phyloP scores from a whole-genome alignment of 108 stramenopile species.

The Aurantiochytrium sp. region DNA sequence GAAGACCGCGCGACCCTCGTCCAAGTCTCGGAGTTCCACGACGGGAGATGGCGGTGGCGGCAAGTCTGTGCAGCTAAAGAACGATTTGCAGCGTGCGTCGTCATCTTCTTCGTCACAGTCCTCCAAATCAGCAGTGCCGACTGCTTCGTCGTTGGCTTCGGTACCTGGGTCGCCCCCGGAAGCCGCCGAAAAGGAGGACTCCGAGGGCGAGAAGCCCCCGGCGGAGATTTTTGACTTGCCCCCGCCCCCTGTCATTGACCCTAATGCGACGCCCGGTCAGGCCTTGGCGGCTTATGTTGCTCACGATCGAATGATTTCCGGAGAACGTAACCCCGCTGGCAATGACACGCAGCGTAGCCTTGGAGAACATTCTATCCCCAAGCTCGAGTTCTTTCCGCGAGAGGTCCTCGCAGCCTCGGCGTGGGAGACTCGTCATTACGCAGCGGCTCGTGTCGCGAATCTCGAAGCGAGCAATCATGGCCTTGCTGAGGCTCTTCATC shows the following conservation, averaged over 20 bases:
- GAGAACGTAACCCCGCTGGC: background rate
- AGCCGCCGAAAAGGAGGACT: too few relatives aligned
- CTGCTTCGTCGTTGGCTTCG: too few relatives aligned
- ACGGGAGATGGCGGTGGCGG: background rate
- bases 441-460: background rate
- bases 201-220: background rate
- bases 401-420: background rate
- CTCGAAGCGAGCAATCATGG: background rate
- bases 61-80: background rate
- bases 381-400: background rate
- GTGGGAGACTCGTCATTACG: background rate
- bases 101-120: too few relatives aligned
- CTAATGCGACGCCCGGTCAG: background rate
- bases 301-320: background rate
- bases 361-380: background rate
- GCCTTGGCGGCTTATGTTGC: background rate
- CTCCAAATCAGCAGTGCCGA: too few relatives aligned
- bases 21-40: background rate
- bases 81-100: background rate
- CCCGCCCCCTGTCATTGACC: background rate
- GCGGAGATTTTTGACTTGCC: background rate
- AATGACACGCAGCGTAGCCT: too few relatives aligned
- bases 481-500: background rate
- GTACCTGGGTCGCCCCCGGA: too few relatives aligned
- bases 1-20: background rate